Evolutionary conservation across 2,329 filamentous ascomycete genomes (phyloP).

Genomic region (Colletotrichum filicis): DNA sequence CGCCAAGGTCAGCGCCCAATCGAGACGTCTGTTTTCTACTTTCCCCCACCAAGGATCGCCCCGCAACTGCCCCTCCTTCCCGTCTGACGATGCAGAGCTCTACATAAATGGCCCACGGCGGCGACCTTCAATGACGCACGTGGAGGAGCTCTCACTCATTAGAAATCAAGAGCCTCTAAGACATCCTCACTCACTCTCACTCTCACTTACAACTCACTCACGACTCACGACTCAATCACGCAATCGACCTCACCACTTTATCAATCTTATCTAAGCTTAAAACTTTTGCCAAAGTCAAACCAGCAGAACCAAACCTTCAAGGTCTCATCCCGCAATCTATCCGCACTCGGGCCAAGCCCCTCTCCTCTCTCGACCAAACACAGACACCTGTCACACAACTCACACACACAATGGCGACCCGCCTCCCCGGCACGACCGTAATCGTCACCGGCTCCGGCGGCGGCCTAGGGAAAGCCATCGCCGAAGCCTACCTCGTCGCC

Average conservation of each 20-base stretch:
- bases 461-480: constrained; percentile 46
- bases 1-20: constrained; percentile 1
- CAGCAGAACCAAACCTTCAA: not conserved
- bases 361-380: not conserved
- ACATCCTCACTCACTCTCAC: not conserved
- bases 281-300: not conserved
- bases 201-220: not conserved
- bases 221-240: not conserved
- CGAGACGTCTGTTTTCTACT: not conserved
- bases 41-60: not conserved
- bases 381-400: not conserved
- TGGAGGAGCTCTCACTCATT: not conserved
- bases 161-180: not conserved
- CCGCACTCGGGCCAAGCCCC: not conserved
- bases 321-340: not conserved
- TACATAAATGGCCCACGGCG: not conserved
- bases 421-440: constrained; percentile 40
- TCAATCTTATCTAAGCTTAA: not conserved
- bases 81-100: not conserved
- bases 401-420: constrained; percentile 4
- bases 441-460: constrained; percentile 47
- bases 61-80: constrained; percentile 9
- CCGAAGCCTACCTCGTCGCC: constrained; percentile 42
- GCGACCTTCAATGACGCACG: not conserved
- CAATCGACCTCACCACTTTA: not conserved